Percentiles rank a stretch among this genome's conserved stretches.
These are phyloP conservation scores for Dactylellina parvicollis DNA, from an alignment of 2,329 filamentous ascomycete species.

Conservation along the genomic window DNA sequence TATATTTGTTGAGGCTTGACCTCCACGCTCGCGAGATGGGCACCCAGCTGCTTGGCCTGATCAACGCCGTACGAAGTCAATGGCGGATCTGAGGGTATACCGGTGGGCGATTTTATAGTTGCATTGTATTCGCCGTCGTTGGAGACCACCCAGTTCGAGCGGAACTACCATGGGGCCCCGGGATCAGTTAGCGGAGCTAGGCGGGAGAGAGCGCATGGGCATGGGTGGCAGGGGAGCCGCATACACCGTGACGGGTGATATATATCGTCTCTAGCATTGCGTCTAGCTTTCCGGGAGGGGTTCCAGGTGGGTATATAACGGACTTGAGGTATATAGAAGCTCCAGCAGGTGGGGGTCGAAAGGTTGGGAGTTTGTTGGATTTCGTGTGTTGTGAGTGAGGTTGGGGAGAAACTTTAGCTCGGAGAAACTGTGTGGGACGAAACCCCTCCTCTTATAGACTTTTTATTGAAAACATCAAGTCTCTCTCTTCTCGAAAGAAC, in stretches of 20 bases:
- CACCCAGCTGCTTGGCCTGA: slow-evolving; percentile 80
- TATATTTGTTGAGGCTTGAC: slow-evolving; percentile 81
- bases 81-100: slow-evolving; percentile 85
- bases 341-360: neutral
- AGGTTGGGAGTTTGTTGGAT: slow-evolving; percentile 17
- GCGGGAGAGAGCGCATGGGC: slow-evolving; percentile 39
- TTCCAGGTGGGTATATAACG: neutral
- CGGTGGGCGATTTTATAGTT: slow-evolving; percentile 80
- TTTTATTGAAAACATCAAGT: neutral
- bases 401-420: slow-evolving; percentile 12
- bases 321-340: no score
- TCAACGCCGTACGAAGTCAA: slow-evolving; percentile 85
- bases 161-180: slow-evolving; percentile 71
- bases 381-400: slow-evolving; percentile 13
- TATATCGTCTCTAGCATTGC: slow-evolving; percentile 79
- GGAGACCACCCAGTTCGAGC: slow-evolving; percentile 88
- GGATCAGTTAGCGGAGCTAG: slow-evolving; percentile 22
- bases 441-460: neutral
- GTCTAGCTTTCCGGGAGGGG: neutral
- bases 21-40: slow-evolving; percentile 67
- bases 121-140: slow-evolving; percentile 80
- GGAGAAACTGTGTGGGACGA: neutral
- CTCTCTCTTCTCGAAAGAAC: neutral
- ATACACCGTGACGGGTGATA: slow-evolving; percentile 78
- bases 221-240: slow-evolving; percentile 59